Evolutionary conservation across 176 grass and related monocot species (phyloP).

Genomic region (Otatea glauca): DNA sequence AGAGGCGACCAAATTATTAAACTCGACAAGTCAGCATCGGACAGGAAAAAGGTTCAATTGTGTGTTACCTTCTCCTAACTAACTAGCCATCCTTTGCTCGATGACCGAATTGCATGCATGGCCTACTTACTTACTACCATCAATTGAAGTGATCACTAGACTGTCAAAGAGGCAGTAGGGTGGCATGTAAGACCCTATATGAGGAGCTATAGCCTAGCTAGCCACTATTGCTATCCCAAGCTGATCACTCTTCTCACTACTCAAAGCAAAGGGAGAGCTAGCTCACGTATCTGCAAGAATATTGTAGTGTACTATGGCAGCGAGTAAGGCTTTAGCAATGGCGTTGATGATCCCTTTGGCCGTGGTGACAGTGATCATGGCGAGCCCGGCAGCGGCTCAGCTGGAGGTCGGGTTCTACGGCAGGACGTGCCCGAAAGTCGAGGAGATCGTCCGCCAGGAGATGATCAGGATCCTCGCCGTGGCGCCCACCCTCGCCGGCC

Average conservation of each 20-base stretch:
- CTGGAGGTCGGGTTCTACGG: conserved; percentile 39
- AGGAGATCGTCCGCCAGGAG: conserved; percentile 30
- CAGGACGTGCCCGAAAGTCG: conserved; percentile 20
- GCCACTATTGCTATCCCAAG: neutral
- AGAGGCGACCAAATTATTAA: neutral
- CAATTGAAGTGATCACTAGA: conserved; percentile 3
- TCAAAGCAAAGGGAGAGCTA: neutral
- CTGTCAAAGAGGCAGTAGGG: neutral
- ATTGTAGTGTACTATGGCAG: neutral
- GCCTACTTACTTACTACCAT: conserved; percentile 24
- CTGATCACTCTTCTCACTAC: neutral
- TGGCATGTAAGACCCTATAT: conserved; percentile 4
- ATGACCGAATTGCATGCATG: neutral
- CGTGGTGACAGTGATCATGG: neutral
- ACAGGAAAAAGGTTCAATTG: neutral
- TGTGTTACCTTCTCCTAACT: neutral
- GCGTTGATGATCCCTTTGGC: neutral
- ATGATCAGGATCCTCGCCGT: neutral
- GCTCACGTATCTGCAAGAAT: neutral
- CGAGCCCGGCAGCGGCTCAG: neutral
- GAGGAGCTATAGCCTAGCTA: neutral
- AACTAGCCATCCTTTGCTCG: neutral
- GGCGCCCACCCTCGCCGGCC: conserved; percentile 33
- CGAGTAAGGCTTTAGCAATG: neutral
- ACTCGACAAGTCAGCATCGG: neutral